A percentile compares a stretch with the other conserved stretches of the same genome.
Conservation (phyloP, 2,329 filamentous ascomycete genomes). For the Beauveria brongniartii region DNA sequence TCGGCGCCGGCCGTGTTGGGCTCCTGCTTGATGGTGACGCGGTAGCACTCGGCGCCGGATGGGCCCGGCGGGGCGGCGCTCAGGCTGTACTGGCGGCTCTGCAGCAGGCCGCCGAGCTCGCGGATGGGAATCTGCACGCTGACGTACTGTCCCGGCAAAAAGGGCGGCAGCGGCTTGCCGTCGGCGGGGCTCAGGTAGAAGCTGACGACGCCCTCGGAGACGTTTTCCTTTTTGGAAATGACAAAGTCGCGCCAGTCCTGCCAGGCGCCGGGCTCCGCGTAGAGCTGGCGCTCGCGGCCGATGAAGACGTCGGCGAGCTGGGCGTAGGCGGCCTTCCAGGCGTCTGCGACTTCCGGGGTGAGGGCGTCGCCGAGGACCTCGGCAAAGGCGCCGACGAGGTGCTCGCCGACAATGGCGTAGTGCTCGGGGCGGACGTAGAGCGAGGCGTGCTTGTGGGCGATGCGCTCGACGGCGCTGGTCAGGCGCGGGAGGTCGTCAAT, state of each 20-base stretch:
- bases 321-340: slow-evolving; percentile 65
- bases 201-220: slow-evolving; percentile 53
- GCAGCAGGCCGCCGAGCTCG: slow-evolving; percentile 48
- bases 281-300: slow-evolving; percentile 52
- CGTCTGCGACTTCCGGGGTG: slow-evolving; percentile 57
- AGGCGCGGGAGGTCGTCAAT: slow-evolving; percentile 62
- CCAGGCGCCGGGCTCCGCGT: slow-evolving; percentile 41
- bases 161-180: slow-evolving; percentile 46
- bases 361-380: slow-evolving; percentile 59
- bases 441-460: slow-evolving; percentile 68
- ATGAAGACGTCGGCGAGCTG: slow-evolving; percentile 67
- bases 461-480: slow-evolving; percentile 51
- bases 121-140: slow-evolving; percentile 56
- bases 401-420: slow-evolving; percentile 61
- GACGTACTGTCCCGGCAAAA: slow-evolving; percentile 66
- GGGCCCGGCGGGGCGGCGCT: slow-evolving; percentile 41
- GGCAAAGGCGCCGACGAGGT: slow-evolving; percentile 60
- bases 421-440: slow-evolving; percentile 62
- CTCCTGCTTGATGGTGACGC: slow-evolving; percentile 67
- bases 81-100: slow-evolving; percentile 69
- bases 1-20: slow-evolving; percentile 20
- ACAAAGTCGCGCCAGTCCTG: slow-evolving; percentile 41
- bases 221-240: slow-evolving; percentile 53
- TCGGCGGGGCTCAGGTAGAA: slow-evolving; percentile 63
- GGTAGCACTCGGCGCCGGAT: slow-evolving; percentile 37